Evolutionary conservation across 2,329 filamentous ascomycete genomes (phyloP).

Genomic region (Fusarium scirpi): DNA sequence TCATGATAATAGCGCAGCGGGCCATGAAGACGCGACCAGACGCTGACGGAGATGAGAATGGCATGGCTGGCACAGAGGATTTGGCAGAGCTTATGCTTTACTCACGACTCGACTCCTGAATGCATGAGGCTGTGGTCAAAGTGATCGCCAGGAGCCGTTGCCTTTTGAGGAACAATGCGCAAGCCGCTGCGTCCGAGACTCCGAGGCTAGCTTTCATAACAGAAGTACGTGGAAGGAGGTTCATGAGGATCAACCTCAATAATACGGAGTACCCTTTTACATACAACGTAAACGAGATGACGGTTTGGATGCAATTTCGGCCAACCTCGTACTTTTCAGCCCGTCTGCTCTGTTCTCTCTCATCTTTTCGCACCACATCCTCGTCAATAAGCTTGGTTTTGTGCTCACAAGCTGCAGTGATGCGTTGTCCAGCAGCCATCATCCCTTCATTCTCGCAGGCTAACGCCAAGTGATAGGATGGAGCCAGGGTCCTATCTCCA

Average conservation of each 20-base stretch:
- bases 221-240: conserved; percentile 29
- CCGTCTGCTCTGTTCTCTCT: conserved; percentile 16
- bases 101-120: conserved; percentile 7
- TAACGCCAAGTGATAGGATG: conserved; percentile 59
- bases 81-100: conserved; percentile 23
- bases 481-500: conserved; percentile 53
- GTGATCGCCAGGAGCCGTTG: conserved; percentile 35
- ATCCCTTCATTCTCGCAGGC: conserved; percentile 55
- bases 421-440: conserved; percentile 61
- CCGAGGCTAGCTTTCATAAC: conserved; percentile 21
- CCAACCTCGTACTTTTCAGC: conserved; percentile 36
- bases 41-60: conserved; percentile 11
- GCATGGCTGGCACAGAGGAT: not conserved
- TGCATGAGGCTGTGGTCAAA: conserved; percentile 17
- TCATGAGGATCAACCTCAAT: conserved; percentile 42
- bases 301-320: conserved; percentile 41
- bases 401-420: conserved; percentile 54
- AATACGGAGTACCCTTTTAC: conserved; percentile 13
- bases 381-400: conserved; percentile 42
- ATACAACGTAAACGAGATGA: conserved; percentile 35
- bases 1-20: conserved; percentile 32
- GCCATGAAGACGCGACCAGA: conserved; percentile 29
- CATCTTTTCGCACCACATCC: conserved; percentile 23
- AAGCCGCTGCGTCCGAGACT: conserved; percentile 15
- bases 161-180: conserved; percentile 27